Evolutionary conservation across 805 yeast species (phyloP).

Genomic region (Tetrapisispora pingtungensis): DNA sequence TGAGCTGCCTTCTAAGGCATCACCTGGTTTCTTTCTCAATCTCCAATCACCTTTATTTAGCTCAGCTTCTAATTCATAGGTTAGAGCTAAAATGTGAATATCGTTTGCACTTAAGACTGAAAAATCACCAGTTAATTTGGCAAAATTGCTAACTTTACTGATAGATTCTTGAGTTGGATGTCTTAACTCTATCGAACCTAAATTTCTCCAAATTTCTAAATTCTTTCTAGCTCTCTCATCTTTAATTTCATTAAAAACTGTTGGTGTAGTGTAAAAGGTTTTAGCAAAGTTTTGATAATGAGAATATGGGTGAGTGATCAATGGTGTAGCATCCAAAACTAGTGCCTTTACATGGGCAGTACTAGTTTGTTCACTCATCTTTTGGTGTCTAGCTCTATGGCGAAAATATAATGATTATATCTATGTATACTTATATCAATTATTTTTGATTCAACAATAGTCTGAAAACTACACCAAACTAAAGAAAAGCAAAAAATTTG

Average conservation of each 20-base stretch:
- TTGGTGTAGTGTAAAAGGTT: slow-evolving; percentile 80
- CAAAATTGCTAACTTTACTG: slow-evolving; percentile 59
- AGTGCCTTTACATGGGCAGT: slow-evolving; percentile 42
- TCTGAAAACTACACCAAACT: too few species aligned
- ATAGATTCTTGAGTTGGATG: slow-evolving; percentile 67
- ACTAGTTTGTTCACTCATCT: background rate
- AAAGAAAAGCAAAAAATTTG: too few species aligned
- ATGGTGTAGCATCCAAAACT: slow-evolving; percentile 90
- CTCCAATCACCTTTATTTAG: slow-evolving; percentile 58
- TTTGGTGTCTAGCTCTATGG: too few species aligned
- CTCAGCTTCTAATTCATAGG: slow-evolving; percentile 79
- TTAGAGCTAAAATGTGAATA: slow-evolving; percentile 82
- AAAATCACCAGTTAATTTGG: slow-evolving; percentile 85
- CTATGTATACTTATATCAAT: too few species aligned
- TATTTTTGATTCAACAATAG: too few species aligned
- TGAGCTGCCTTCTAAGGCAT: slow-evolving; percentile 20
- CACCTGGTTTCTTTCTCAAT: slow-evolving; percentile 66
- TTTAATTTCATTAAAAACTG: slow-evolving; percentile 75
- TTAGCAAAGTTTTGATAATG: slow-evolving; percentile 61
- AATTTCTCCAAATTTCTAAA: slow-evolving; percentile 59
- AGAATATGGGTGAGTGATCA: slow-evolving; percentile 75
- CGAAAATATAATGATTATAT: too few species aligned
- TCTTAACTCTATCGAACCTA: slow-evolving; percentile 51
- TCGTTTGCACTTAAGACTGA: slow-evolving; percentile 83
- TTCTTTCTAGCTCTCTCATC: slow-evolving; percentile 80